Percentiles rank a stretch among this genome's conserved stretches.
Conservation (phyloP, 2,329 filamentous ascomycete species). For the Penicillium occitanis region DNA sequence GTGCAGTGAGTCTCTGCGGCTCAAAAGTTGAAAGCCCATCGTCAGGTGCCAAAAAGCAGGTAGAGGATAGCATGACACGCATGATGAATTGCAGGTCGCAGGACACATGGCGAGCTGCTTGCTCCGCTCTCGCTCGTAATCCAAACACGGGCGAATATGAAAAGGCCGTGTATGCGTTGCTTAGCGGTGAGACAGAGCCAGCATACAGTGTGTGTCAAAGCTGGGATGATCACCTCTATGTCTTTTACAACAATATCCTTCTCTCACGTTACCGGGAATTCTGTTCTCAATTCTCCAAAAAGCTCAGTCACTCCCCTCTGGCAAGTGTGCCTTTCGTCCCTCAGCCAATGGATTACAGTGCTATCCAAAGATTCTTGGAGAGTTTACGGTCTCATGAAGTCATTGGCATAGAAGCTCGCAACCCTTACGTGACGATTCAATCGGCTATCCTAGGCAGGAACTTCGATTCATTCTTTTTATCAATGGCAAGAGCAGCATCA, state of each 20-base stretch:
- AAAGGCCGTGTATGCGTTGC: conserved; percentile 81
- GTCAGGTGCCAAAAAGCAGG: conserved; percentile 31
- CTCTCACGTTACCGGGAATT: conserved; percentile 77
- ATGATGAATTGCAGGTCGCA: conserved; percentile 45
- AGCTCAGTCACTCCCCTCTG: conserved; percentile 55
- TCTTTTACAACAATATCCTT: conserved; percentile 82
- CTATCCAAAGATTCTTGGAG: conserved; percentile 41
- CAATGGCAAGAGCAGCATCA: conserved; percentile 43
- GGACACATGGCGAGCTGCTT: conserved; percentile 40
- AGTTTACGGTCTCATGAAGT: conserved; percentile 37
- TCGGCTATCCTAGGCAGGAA: conserved; percentile 44
- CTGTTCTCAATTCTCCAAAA: conserved; percentile 45
- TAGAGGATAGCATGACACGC: conserved; percentile 40
- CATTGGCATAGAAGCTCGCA: conserved; percentile 41
- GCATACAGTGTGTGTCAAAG: conserved; percentile 73
- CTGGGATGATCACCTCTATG: conserved; percentile 86
- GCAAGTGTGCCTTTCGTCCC: conserved; percentile 56
- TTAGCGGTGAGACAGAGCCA: conserved; percentile 79
- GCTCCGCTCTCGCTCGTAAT: conserved; percentile 54
- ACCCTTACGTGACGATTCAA: conserved; percentile 48
- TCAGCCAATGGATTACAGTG: conserved; percentile 51
- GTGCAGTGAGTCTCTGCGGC: conserved; percentile 77
- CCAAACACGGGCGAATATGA: conserved; percentile 74
- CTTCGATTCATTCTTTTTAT: conserved; percentile 44
- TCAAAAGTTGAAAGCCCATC: conserved; percentile 36